These are phyloP conservation scores for Agrocybe pediades DNA, from an alignment of 768 basidiomycete species.

Conservation along the genomic window DNA sequence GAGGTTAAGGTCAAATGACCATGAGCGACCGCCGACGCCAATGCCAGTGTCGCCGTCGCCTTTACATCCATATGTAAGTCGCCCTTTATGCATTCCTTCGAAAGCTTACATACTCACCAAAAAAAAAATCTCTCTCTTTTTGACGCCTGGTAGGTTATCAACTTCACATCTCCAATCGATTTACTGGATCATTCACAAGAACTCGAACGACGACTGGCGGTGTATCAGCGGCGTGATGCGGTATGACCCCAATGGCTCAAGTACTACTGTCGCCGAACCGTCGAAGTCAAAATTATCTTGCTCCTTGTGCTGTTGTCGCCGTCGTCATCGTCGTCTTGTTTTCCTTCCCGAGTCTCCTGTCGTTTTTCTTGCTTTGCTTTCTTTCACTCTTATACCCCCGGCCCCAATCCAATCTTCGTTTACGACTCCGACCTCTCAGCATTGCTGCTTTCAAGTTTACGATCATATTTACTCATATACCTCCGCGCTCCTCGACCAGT, in stretches of 20 bases:
- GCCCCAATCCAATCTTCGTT: neutral
- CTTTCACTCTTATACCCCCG: neutral
- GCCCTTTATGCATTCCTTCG: neutral
- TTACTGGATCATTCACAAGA: conserved; percentile 23
- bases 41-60: conserved; percentile 22
- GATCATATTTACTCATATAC: neutral
- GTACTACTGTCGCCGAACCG: neutral
- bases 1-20: conserved; percentile 14
- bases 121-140: neutral
- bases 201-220: conserved; percentile 9
- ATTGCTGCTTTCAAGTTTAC: too few species aligned
- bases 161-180: conserved; percentile 47
- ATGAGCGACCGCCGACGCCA: conserved; percentile 12
- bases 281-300: neutral
- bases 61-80: conserved; percentile 46
- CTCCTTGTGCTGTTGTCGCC: neutral
- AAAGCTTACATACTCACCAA: neutral
- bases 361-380: conserved; percentile 1
- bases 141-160: conserved; percentile 32
- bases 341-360: neutral
- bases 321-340: neutral
- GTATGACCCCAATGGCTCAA: too few species aligned
- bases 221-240: conserved; percentile 7
- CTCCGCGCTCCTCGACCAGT: neutral
- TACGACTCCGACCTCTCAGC: conserved; percentile 1